A percentile compares a stretch with the other conserved stretches of the same genome.
These are phyloP conservation scores for Teratosphaeria pseudoeucalypti DNA, from an alignment of 2,329 filamentous ascomycete genomes.

Conservation along the genomic window DNA sequence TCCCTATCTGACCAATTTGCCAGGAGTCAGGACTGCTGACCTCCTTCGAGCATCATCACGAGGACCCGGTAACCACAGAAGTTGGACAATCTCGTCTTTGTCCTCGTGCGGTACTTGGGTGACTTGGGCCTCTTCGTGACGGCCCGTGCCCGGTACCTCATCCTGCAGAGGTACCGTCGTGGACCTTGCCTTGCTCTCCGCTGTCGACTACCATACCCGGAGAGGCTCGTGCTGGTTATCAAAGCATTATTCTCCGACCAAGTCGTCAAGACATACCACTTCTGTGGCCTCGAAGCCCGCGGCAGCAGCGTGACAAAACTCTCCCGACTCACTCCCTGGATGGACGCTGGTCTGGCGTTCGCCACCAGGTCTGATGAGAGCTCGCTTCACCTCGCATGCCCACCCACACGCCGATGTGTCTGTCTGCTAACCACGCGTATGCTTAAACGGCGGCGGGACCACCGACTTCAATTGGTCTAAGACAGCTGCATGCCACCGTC, in stretches of 20 bases:
- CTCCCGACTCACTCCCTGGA: not conserved
- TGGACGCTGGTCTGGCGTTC: not conserved
- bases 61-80: not conserved
- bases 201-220: not conserved
- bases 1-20: not conserved
- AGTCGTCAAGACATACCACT: not conserved
- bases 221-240: too few species aligned
- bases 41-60: not conserved
- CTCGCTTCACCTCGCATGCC: not conserved
- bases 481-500: not conserved
- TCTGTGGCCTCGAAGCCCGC: not conserved
- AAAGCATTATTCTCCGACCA: not conserved
- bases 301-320: not conserved
- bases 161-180: not conserved
- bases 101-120: not conserved
- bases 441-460: not conserved
- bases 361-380: not conserved
- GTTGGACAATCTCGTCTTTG: not conserved
- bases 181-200: not conserved
- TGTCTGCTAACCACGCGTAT: not conserved
- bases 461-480: not conserved
- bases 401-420: not conserved
- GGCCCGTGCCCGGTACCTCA: not conserved
- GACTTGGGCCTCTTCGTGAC: not conserved
- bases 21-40: not conserved